Evolutionary conservation across 257 asterid species (phyloP), one percentile per base, ranked within the genome.

Genomic region (Nicotiana knightiana): DNA sequence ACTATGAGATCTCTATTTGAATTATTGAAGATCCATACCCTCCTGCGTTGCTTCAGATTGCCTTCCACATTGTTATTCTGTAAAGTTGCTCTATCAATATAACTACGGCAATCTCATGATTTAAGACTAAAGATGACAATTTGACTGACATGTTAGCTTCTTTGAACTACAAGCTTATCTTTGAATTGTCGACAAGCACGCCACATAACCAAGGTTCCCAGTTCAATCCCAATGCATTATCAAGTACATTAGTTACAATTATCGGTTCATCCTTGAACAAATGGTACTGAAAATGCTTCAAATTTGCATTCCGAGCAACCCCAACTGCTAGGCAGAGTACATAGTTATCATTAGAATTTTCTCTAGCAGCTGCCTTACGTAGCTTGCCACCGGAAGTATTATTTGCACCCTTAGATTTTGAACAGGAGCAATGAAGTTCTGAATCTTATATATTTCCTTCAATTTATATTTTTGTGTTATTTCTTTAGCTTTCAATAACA

Each of bases 121-220:
- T 93, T 66, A 92, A 85, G 84, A 92, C 94, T 89, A 93, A 83
- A 28, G 97, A 91, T 24, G 98, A 94, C 81, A 93, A 81, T 82
- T 80, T 90, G 82, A 94, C 88, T n/a, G 94, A 85, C 2, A 82
- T 81, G 61, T 94, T 87, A 21, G 97, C 97, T 85, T 32, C 3
- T 32, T 32, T 32, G 33, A 2, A 32, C 4, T 32, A 32, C 33
- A 32, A 32, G 33, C 30, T 28, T 28, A 28, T 28, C 30, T 28
- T 84, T 81, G 76, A 78, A 86, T 86, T 91, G 96, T 71, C 99
- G 94, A 68, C 87, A 87, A 57, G 97, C 98, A 85, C 99, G 97
- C 97, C 98, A 96, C 97, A 96, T 96, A 83, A 96, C 99, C 99
- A 91, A 26, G 99, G 99, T 82, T 96, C 98, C 99, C 99, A 96